These are phyloP conservation scores for Candida incommunis DNA, from an alignment of 805 yeast genomes.

Conservation along the genomic window DNA sequence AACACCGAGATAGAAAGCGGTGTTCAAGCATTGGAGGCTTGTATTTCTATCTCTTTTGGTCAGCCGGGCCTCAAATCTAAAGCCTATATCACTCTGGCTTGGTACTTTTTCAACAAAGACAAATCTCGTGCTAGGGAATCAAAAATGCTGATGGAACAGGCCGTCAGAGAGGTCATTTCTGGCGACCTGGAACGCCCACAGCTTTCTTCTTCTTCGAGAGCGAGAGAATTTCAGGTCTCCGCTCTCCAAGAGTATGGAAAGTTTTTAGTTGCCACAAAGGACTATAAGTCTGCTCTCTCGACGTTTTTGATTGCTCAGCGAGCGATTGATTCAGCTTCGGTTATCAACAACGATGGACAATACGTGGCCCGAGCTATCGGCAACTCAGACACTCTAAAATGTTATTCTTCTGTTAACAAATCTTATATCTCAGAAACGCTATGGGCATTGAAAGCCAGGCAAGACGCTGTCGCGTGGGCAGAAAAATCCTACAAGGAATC, in stretches of 20 bases:
- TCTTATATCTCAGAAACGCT: constrained; percentile 15
- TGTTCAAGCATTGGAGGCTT: constrained; percentile 15
- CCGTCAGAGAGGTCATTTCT: background rate
- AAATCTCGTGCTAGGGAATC: background rate
- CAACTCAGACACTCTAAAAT: constrained; percentile 3
- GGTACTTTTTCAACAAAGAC: background rate
- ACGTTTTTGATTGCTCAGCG: constrained; percentile 13
- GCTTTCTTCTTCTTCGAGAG: background rate
- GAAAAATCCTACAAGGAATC: constrained; percentile 14
- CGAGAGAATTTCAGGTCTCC: background rate
- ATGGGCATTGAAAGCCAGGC: constrained; percentile 12
- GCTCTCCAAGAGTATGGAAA: constrained; percentile 3
- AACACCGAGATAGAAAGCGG: constrained; percentile 13
- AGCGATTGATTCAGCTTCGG: constrained; percentile 2
- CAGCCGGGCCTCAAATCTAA: constrained; percentile 4
- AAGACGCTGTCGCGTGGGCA: constrained; percentile 16
- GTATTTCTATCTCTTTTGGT: constrained; percentile 17
- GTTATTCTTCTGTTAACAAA: constrained; percentile 8
- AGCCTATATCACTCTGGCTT: constrained; percentile 13
- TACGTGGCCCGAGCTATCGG: background rate
- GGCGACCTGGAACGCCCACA: background rate
- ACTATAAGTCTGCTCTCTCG: constrained; percentile 12
- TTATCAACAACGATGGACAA: background rate
- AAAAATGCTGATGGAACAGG: background rate
- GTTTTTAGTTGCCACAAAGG: constrained; percentile 5